Base-by-base conservation (phyloP, 2,329 filamentous ascomycete species). In the Pseudopyrenochaeta lycopersici region DNA sequence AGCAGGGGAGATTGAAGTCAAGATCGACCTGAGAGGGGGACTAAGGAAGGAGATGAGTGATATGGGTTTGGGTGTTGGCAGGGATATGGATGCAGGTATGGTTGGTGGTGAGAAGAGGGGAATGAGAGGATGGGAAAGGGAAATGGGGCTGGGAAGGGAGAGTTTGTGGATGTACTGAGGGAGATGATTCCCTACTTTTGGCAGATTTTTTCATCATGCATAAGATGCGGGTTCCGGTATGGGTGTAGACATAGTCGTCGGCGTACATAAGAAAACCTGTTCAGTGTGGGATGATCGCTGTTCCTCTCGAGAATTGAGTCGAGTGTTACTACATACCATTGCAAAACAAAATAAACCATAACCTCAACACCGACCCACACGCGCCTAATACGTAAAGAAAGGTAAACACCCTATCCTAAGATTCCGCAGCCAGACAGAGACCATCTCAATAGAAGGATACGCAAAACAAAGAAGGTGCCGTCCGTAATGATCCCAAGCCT, bases 251-350 rank as follows among this genome's bases (percentile, higher is more conserved):
- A 17, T 14, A 35, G 11, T 14, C 4, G 11, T 14, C 32, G 11
- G 4, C 5, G 15, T 27, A 35, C 32, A 35, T 14, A 17, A 11
- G 32, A 35, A 35, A 14, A 17, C 5, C 12, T n/a, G 32, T 35
- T 17, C 12, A 9, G 23, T 27, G 23, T 27, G 23, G 23, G 23
- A 4, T 27, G 23, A 27, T 27, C 23, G 23, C 23, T 35, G 11
- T 35, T 17, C 12, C 32, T 35, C 15, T 42, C 27, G 23, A 39
- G 27, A 23, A 48, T 33, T 41, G 36, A 27, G 56, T 47, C 49
- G 46, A 46, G 54, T 62, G 55, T 65, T 65, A 54, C 66, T 68
- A 68, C 66, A 67, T 68, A 67, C 60, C 58, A 32, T 27, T 46
- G 62, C n/a, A 61, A 58, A 55, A 54, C 46, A 53, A 56, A 62